Conservation (phyloP, 225 moss, liverwort and hornwort species). For the Lunularia cruciata region DNA sequence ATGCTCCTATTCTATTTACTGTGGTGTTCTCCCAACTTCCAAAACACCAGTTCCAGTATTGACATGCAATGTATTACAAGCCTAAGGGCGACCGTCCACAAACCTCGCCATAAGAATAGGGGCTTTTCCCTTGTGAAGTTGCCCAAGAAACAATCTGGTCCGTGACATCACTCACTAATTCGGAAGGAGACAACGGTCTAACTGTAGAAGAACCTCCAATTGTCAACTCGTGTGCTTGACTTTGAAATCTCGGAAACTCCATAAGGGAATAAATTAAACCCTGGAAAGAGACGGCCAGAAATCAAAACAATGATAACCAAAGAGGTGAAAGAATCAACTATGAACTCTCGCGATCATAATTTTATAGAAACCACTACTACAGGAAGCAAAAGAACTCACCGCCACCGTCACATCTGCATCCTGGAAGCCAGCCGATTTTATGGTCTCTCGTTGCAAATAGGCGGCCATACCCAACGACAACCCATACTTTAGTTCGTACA, state of each 20-base stretch:
- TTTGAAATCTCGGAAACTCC: conserved; percentile 63
- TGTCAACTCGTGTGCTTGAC: background rate
- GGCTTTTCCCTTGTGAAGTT: conserved; percentile 12
- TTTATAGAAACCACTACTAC: background rate
- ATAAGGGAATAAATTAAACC: conserved; percentile 61
- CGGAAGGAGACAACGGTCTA: background rate
- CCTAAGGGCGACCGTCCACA: no score
- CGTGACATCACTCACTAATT: conserved; percentile 22
- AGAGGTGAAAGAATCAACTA: no score
- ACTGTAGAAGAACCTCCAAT: background rate
- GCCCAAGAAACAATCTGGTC: conserved; percentile 31
- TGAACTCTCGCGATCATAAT: no score
- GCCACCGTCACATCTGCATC: conserved; percentile 43
- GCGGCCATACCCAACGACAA: conserved; percentile 68
- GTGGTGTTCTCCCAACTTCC: no score
- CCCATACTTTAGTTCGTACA: conserved; percentile 86
- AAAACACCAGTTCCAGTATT: no score
- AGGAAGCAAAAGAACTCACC: conserved; percentile 22
- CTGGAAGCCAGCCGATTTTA: conserved; percentile 40
- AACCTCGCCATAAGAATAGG: conserved; percentile 23
- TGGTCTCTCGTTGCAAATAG: conserved; percentile 46
- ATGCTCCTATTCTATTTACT: no score
- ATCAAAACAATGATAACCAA: no score
- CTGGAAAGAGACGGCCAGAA: no score
- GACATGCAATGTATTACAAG: no score